Conservation (phyloP, 164 flowering plant species). For the Piper longum region DNA sequence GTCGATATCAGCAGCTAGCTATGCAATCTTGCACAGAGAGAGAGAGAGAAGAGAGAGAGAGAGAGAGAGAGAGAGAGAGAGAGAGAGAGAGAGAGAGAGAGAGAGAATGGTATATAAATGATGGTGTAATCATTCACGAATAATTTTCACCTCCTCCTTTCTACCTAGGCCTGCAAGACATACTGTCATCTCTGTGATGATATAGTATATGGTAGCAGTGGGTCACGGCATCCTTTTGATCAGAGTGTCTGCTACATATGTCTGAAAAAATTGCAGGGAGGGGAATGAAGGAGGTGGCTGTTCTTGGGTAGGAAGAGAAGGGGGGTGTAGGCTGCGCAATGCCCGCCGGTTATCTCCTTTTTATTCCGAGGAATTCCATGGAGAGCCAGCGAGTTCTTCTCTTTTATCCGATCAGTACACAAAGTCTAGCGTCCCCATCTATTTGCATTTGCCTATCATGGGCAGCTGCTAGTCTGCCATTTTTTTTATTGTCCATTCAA, state of each 20-base stretch:
- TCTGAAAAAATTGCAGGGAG: no score
- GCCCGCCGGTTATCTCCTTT: background rate
- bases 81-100: background rate
- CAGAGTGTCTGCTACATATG: no score
- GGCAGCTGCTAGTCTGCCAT: background rate
- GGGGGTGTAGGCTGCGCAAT: background rate
- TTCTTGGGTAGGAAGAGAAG: no score
- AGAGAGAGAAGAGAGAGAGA: background rate
- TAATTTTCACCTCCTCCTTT: background rate
- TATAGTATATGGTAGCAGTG: background rate
- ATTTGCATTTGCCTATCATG: background rate
- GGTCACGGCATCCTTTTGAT: no score
- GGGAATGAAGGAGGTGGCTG: no score
- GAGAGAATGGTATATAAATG: conserved; percentile 1
- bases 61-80: background rate
- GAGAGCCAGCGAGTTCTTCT: background rate
- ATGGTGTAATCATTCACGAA: conserved; percentile 7
- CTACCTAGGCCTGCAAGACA: background rate
- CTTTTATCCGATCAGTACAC: background rate
- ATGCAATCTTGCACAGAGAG: background rate
- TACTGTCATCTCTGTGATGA: background rate
- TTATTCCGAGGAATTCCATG: background rate
- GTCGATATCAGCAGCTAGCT: no score
- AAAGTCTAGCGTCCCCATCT: background rate
- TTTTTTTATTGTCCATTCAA: background rate